Evolutionary conservation across 2,329 filamentous ascomycete genomes (phyloP).

Genomic region (Seiridium cupressi): DNA sequence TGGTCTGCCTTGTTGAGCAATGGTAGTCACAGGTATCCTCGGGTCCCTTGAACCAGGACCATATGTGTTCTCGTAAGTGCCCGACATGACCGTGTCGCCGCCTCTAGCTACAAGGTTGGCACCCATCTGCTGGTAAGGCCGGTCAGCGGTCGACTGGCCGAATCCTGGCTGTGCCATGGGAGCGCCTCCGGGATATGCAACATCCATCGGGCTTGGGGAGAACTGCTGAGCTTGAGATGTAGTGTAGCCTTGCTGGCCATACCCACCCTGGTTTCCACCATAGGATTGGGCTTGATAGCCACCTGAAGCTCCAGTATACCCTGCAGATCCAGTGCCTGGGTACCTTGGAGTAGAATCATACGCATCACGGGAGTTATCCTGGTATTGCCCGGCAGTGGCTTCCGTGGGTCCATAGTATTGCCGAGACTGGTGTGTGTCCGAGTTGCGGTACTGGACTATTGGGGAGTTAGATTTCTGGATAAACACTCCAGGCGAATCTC

Average conservation of each 20-base stretch:
- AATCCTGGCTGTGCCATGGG: conserved; percentile 23
- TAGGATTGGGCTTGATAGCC: conserved; percentile 27
- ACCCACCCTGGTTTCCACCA: conserved; percentile 28
- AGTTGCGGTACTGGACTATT: conserved; percentile 57
- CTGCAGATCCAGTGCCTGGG: conserved; percentile 47
- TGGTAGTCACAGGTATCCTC: conserved; percentile 26
- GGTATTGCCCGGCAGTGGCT: conserved; percentile 24
- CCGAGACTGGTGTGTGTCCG: conserved; percentile 45
- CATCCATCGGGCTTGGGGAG: conserved; percentile 21
- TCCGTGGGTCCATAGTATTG: conserved; percentile 47
- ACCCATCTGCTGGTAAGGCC: conserved; percentile 27
- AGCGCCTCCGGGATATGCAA: conserved; percentile 21
- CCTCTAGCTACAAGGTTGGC: conserved; percentile 19
- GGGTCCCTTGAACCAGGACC: conserved; percentile 11
- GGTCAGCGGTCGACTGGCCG: conserved; percentile 24
- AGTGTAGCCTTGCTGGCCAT: conserved; percentile 23
- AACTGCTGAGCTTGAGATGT: conserved; percentile 21
- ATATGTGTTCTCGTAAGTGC: conserved; percentile 21
- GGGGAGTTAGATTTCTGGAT: conserved; percentile 59
- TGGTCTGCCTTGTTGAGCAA: conserved; percentile 24
- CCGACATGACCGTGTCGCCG: conserved; percentile 18
- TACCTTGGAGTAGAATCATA: conserved; percentile 46
- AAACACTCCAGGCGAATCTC: conserved; percentile 45
- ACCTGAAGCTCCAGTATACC: conserved; percentile 45
- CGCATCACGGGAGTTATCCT: conserved; percentile 33